phyloP scores from a whole-genome alignment of 768 basidiomycete genomes.

The Trametes gibbosa region DNA sequence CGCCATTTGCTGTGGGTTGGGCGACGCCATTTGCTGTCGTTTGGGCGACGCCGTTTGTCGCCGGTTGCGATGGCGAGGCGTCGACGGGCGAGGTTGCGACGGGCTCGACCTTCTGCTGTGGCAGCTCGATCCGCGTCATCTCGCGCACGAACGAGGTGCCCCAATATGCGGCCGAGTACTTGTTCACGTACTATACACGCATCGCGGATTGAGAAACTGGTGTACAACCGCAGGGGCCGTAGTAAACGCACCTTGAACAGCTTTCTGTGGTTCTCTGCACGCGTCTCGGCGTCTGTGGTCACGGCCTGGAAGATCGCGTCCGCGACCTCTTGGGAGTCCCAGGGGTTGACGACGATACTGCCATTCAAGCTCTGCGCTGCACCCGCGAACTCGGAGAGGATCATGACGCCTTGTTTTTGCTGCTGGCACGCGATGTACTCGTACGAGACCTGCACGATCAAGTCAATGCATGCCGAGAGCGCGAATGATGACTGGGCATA shows the following conservation, averaged over 20 bases:
- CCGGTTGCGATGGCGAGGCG: neutral
- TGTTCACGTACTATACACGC: slow-evolving; percentile 68
- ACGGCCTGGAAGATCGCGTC: slow-evolving; percentile 96
- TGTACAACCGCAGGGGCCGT: neutral
- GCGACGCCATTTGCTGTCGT: too few species aligned
- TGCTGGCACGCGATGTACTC: slow-evolving; percentile 98
- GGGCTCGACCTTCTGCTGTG: slow-evolving; percentile 45
- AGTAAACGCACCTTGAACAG: slow-evolving; percentile 66
- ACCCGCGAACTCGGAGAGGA: slow-evolving; percentile 97
- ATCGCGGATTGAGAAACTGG: neutral
- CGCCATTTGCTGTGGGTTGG: too few species aligned
- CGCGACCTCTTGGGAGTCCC: slow-evolving; percentile 98
- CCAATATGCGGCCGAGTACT: slow-evolving; percentile 93
- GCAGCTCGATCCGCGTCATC: slow-evolving; percentile 56
- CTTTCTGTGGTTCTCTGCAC: slow-evolving; percentile 93
- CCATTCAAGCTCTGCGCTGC: slow-evolving; percentile 96
- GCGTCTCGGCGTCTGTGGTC: slow-evolving; percentile 76
- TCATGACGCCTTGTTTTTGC: slow-evolving; percentile 91
- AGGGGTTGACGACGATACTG: slow-evolving; percentile 95
- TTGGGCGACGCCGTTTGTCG: neutral
- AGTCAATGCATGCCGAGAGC: slow-evolving; percentile 26
- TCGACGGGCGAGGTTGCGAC: slow-evolving; percentile 20
- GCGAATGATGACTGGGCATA: slow-evolving; percentile 38
- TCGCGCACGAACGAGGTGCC: slow-evolving; percentile 87
- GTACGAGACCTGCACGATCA: slow-evolving; percentile 77